Conservation (phyloP, 1,139 yeast species). For the Yamadazyma friedrichii region DNA sequence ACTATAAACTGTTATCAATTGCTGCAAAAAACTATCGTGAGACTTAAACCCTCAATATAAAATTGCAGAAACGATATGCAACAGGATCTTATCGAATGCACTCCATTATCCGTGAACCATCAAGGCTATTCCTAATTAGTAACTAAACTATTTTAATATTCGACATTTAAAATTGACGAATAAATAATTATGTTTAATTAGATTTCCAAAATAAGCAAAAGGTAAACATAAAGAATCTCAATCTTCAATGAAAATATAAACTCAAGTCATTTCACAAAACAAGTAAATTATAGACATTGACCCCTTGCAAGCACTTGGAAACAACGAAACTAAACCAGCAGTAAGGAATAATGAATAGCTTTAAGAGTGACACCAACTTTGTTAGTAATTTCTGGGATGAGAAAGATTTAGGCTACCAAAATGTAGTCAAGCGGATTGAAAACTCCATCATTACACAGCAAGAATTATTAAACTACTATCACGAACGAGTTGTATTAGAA, state of each 20-base stretch:
- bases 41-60: background rate
- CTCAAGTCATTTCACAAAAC: conserved; percentile 1
- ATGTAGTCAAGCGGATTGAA: conserved; percentile 30
- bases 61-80: too few relatives aligned
- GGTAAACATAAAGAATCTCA: conserved; percentile 13
- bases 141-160: background rate
- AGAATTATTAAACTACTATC: conserved; percentile 45
- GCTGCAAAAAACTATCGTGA: background rate
- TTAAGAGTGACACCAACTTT: conserved; percentile 18
- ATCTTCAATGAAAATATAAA: background rate
- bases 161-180: background rate
- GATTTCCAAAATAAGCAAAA: conserved; percentile 14
- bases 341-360: background rate
- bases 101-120: background rate
- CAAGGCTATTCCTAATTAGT: background rate
- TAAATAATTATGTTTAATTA: conserved; percentile 1
- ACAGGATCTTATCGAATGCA: background rate
- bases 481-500: conserved; percentile 59
- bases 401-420: conserved; percentile 33
- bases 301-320: too few relatives aligned
- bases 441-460: conserved; percentile 38
- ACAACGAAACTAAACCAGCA: background rate
- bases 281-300: background rate
- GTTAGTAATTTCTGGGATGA: conserved; percentile 49
- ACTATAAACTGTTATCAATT: too few relatives aligned